Base-by-base conservation (phyloP, 805 yeast species). In the Novakomyces olei region DNA sequence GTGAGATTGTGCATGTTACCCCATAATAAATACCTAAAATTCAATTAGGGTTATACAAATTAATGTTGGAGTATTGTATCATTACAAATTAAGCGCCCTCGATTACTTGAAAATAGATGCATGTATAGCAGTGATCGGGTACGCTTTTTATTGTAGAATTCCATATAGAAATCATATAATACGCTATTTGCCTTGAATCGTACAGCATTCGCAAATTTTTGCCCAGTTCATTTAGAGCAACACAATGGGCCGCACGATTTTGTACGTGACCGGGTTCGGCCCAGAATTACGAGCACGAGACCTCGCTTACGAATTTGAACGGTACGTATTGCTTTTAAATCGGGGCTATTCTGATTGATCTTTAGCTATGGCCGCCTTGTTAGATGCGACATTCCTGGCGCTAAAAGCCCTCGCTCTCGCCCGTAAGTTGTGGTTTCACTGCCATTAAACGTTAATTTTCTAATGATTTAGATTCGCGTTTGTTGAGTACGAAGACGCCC, bases 331-430 rank as follows among this genome's bases (percentile, higher is more conserved):
- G 16, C 5, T 26, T 22, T n/a, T 36, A n/a, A 19, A 12, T 15
- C n/a, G 12, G 4, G 24, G 26, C 19, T n/a, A 15, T 15, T 15
- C 19, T 27, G 8, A 33, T 5, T n/a, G n/a, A n/a, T n/a, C n/a
- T n/a, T 9, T 27, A 46, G 50, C 25, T 47, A 43, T 22, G 51
- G 51, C 3, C 41, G 43, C 12, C 36, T 47, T 15, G 37, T 46
- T 20, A 41, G 51, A 14, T 47, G 51, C 28, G 51, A 47, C 35
- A 48, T 46, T 25, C 51, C 51, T 3, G 44, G 50, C 12, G 46
- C 51, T 3, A 36, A 45, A 20, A 32, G 36, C 29, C 37, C 41
- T 10, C 29, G 30, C 22, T 32, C 36, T n/a, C 33, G 36, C 34
- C 40, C 46, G 41, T 43, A 32, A 7, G 44, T 36, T 16, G 15